Evolutionary conservation across 345 rosid genomes (phyloP).

Genomic region (Raphanus raphanistrum): DNA sequence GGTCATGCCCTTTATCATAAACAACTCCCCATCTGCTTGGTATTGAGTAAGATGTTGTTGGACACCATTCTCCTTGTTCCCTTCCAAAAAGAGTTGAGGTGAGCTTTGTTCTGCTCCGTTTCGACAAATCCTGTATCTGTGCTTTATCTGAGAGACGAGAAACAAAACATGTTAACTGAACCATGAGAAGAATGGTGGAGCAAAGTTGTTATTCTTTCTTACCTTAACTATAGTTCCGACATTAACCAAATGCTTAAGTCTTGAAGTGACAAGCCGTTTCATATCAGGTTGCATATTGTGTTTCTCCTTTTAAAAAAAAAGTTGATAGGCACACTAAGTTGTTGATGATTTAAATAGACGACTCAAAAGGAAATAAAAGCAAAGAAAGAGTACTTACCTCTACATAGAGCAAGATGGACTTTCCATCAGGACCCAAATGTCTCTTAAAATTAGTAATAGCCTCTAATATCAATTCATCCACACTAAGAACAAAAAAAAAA

Average conservation of each 20-base stretch:
- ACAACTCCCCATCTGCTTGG: constrained; percentile 57
- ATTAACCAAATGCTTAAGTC: constrained; percentile 65
- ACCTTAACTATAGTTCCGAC: constrained; percentile 83
- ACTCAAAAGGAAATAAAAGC: neutral
- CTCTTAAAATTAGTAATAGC: constrained; percentile 64
- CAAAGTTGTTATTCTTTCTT: neutral
- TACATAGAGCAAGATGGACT: constrained; percentile 61
- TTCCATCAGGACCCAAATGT: constrained; percentile 73
- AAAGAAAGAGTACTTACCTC: constrained; percentile 49
- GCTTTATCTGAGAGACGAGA: constrained; percentile 57
- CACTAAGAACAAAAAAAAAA: constrained; percentile 44
- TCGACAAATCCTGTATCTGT: constrained; percentile 58
- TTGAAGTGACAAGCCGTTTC: constrained; percentile 66
- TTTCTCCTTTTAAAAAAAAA: constrained; percentile 49
- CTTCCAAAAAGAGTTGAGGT: constrained; percentile 51
- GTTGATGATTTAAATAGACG: constrained; percentile 1
- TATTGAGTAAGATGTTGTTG: constrained; percentile 45
- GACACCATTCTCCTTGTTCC: constrained; percentile 54
- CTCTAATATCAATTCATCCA: constrained; percentile 71
- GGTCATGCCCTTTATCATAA: constrained; percentile 70
- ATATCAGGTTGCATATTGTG: constrained; percentile 52
- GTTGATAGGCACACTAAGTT: constrained; percentile 5
- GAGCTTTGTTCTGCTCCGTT: constrained; percentile 42
- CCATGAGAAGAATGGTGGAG: neutral
- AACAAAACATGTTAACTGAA: neutral